Percentiles rank a stretch among this genome's conserved stretches.
phyloP scores from a whole-genome alignment of 2,329 filamentous ascomycete species.

The Claviceps sp. region DNA sequence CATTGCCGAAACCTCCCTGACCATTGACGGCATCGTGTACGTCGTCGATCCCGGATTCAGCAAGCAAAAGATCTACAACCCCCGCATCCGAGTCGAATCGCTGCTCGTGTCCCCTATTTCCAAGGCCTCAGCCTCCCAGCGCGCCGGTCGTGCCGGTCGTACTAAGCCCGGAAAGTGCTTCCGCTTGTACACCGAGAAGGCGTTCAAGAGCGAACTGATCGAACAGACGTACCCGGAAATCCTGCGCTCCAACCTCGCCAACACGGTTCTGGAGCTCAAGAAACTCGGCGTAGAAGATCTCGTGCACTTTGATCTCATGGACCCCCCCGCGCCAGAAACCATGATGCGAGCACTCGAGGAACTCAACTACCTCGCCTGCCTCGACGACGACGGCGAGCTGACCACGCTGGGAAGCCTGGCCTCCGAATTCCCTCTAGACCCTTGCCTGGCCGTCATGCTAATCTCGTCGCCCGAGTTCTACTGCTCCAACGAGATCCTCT shows the following conservation, averaged over 20 bases:
- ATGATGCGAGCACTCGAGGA: slow-evolving; percentile 97
- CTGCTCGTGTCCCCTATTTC: slow-evolving; percentile 96
- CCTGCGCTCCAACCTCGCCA: slow-evolving; percentile 83
- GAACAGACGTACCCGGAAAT: slow-evolving; percentile 96
- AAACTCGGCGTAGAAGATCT: slow-evolving; percentile 92
- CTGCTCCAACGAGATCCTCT: slow-evolving; percentile 96
- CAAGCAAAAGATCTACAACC: slow-evolving; percentile 99
- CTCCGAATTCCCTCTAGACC: slow-evolving; percentile 91
- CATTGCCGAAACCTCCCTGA: slow-evolving; percentile 94
- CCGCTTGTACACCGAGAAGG: slow-evolving; percentile 84
- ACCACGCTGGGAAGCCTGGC: slow-evolving; percentile 75
- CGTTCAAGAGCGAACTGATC: slow-evolving; percentile 96
- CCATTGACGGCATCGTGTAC: slow-evolving; percentile 97
- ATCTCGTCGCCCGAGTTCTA: slow-evolving; percentile 96
- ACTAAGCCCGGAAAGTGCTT: slow-evolving; percentile 98
- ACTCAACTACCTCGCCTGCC: slow-evolving; percentile 90
- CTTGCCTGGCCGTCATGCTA: slow-evolving; percentile 89
- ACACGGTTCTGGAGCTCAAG: slow-evolving; percentile 91
- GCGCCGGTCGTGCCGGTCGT: slow-evolving; percentile 97
- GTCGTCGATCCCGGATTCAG: slow-evolving; percentile 98
- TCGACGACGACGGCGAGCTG: slow-evolving; percentile 91
- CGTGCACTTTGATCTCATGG: slow-evolving; percentile 98
- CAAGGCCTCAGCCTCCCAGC: slow-evolving; percentile 91
- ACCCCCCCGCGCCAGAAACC: slow-evolving; percentile 92
- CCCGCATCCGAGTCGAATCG: slow-evolving; percentile 89